phyloP scores from a whole-genome alignment of 2,329 filamentous ascomycete genomes.

The Bipolaris cookei region DNA sequence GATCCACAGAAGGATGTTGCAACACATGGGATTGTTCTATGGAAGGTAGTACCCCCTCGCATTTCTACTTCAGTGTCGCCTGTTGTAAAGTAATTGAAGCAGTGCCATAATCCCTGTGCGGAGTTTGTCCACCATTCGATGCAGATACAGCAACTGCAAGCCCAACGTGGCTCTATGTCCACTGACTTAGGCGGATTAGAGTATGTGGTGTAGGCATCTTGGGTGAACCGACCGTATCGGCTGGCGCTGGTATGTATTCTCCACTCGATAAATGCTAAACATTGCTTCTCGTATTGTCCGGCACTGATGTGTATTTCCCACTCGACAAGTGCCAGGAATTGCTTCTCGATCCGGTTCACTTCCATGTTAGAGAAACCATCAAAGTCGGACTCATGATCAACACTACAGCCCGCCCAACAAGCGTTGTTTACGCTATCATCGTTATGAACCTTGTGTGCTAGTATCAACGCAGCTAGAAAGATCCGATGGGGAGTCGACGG shows the following conservation, averaged over 20 bases:
- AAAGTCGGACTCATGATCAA: conserved; percentile 71
- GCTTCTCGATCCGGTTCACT: conserved; percentile 99
- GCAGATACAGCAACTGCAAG: conserved; percentile 1
- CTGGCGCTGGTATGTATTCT: too few species aligned
- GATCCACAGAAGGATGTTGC: background rate
- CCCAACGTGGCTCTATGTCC: background rate
- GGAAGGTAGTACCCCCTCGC: background rate
- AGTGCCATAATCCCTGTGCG: conserved; percentile 1
- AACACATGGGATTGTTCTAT: background rate
- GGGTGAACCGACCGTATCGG: background rate
- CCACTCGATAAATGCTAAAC: too few species aligned
- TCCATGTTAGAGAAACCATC: conserved; percentile 93
- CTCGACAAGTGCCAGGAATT: conserved; percentile 88
- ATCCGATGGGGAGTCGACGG: conserved; percentile 95
- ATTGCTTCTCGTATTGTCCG: conserved; percentile 10
- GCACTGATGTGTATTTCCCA: conserved; percentile 88
- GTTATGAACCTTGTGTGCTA: conserved; percentile 94
- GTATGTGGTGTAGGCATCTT: background rate
- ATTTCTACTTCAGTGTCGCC: background rate
- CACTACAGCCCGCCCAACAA: conserved; percentile 95
- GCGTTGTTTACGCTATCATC: conserved; percentile 99
- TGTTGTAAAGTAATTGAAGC: background rate
- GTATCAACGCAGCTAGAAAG: conserved; percentile 84
- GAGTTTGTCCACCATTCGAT: background rate
- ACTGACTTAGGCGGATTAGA: background rate